Evolutionary conservation across 148 eudicot species (phyloP).

Genomic region (Cornus kousa): DNA sequence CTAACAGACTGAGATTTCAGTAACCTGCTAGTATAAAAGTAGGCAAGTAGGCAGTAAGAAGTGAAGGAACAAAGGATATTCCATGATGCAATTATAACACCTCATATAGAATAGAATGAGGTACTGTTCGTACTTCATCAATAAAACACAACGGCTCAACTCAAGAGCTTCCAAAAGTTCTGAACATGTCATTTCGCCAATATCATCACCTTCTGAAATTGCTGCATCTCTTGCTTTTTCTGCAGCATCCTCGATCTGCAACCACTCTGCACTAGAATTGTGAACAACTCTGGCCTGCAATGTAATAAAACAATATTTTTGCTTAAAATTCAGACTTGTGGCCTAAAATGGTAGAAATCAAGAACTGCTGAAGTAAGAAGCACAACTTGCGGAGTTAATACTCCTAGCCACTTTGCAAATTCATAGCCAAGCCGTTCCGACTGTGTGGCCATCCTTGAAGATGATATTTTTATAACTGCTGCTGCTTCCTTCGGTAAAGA

Average conservation of each 20-base stretch:
- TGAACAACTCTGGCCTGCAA: slow-evolving; percentile 92
- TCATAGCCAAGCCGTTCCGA: slow-evolving; percentile 98
- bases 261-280: slow-evolving; percentile 80
- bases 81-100: slow-evolving; percentile 10
- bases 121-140: slow-evolving; percentile 71
- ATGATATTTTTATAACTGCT: slow-evolving; percentile 92
- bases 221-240: slow-evolving; percentile 83
- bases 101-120: slow-evolving; percentile 13
- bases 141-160: slow-evolving; percentile 82
- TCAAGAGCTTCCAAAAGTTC: slow-evolving; percentile 99
- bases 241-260: slow-evolving; percentile 87
- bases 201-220: slow-evolving; percentile 69
- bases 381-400: slow-evolving; percentile 82
- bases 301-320: not conserved
- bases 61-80: slow-evolving; percentile 10
- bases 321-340: not conserved
- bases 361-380: slow-evolving; percentile 21
- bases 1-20: not conserved
- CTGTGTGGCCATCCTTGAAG: slow-evolving; percentile 98
- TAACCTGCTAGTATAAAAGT: not conserved
- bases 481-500: slow-evolving; percentile 70
- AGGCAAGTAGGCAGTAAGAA: slow-evolving; percentile 7
- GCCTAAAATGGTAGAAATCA: slow-evolving; percentile 8
- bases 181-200: slow-evolving; percentile 87
- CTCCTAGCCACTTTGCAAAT: slow-evolving; percentile 95